A percentile compares a stretch with the other conserved stretches of the same genome.
Evolutionary conservation across 352 stramenopile genomes (phyloP).

Genomic region (Saprolegnia diclina): DNA sequence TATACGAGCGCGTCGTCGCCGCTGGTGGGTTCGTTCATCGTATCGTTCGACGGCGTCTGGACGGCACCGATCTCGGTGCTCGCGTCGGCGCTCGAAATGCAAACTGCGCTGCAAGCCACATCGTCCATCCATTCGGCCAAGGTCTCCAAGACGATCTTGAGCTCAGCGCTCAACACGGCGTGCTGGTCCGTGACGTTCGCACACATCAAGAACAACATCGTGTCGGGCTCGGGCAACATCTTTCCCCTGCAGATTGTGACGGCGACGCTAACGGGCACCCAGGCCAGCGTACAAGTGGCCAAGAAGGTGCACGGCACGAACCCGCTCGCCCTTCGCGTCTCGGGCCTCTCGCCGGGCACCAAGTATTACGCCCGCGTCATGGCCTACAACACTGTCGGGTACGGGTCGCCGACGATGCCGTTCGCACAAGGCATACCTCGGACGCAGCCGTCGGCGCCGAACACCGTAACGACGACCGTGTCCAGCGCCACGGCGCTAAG

Average conservation of each 20-base stretch:
- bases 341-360: constrained; percentile 41
- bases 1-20: constrained; percentile 48
- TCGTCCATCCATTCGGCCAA: constrained; percentile 84
- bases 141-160: constrained; percentile 43
- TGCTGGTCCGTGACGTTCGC: constrained; percentile 94
- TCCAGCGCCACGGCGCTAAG: constrained; percentile 34
- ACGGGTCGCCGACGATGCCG: constrained; percentile 32
- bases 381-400: constrained; percentile 64
- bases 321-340: constrained; percentile 69
- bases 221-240: constrained; percentile 89
- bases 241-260: constrained; percentile 65
- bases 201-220: constrained; percentile 86
- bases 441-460: constrained; percentile 11
- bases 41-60: constrained; percentile 87
- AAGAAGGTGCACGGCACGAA: constrained; percentile 90
- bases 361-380: constrained; percentile 77
- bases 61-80: constrained; percentile 65
- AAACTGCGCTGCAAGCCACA: constrained; percentile 61
- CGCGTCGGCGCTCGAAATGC: constrained; percentile 82
- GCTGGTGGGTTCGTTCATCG: constrained; percentile 76
- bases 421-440: constrained; percentile 15
- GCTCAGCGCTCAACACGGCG: constrained; percentile 45
- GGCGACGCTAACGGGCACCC: constrained; percentile 50
- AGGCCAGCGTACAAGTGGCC: constrained; percentile 49
- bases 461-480: constrained; percentile 16